phyloP scores from a whole-genome alignment of 495 filamentous ascomycete species.

The Penicillium cinerascens region DNA sequence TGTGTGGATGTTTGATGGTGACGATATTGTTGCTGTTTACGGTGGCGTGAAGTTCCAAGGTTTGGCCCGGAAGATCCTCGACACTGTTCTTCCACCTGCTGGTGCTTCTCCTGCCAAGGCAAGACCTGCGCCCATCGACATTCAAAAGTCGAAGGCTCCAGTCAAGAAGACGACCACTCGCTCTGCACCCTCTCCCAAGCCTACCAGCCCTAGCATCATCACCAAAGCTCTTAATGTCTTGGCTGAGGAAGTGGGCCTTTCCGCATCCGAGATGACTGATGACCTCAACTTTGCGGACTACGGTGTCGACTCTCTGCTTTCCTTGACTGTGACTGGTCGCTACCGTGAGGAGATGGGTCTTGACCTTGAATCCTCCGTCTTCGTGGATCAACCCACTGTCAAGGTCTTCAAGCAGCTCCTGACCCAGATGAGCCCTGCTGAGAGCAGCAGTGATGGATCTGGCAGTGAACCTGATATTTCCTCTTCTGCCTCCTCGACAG shows the following conservation, averaged over 20 bases:
- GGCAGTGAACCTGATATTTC: slow-evolving; percentile 35
- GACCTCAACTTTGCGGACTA: slow-evolving; percentile 48
- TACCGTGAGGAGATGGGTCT: slow-evolving; percentile 50
- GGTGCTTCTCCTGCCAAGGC: slow-evolving; percentile 36
- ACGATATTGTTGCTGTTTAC: slow-evolving; percentile 63
- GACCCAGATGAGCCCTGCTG: slow-evolving; percentile 36
- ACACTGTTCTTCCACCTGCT: slow-evolving; percentile 60
- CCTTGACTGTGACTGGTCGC: slow-evolving; percentile 45
- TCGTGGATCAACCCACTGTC: slow-evolving; percentile 57
- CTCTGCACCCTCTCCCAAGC: slow-evolving; percentile 24
- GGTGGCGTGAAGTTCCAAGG: slow-evolving; percentile 65
- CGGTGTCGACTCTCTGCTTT: slow-evolving; percentile 53
- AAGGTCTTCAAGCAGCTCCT: slow-evolving; percentile 59
- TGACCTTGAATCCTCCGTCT: slow-evolving; percentile 50
- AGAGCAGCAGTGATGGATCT: slow-evolving; percentile 31
- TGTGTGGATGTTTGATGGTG: slow-evolving; percentile 50
- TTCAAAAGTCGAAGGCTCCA: slow-evolving; percentile 39
- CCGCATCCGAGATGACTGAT: slow-evolving; percentile 56
- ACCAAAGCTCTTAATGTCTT: slow-evolving; percentile 56
- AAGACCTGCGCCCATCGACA: slow-evolving; percentile 30
- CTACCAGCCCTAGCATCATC: slow-evolving; percentile 26
- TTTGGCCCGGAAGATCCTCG: slow-evolving; percentile 63
- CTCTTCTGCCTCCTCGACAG: slow-evolving; percentile 29
- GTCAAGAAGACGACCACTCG: slow-evolving; percentile 18
- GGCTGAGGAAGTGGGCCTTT: slow-evolving; percentile 63